Percentiles rank a stretch among this genome's conserved stretches.
Conservation (phyloP, 116 monocot species). For the Phalaenopsis hybrid region DNA sequence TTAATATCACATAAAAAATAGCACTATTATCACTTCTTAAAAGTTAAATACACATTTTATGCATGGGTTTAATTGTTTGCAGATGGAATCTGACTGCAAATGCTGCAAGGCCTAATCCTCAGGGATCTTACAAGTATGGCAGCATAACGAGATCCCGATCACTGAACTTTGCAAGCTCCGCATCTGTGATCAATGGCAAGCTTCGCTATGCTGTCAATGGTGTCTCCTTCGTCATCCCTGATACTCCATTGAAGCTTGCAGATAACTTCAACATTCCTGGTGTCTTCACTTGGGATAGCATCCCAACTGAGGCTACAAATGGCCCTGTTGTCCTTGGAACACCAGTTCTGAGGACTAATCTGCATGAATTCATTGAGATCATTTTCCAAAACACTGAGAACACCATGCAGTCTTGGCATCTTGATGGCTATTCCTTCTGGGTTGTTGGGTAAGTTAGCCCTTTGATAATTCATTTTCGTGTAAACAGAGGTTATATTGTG, state of each 20-base stretch:
- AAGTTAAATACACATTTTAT: too few relatives aligned
- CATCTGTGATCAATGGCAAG: slow-evolving; percentile 41
- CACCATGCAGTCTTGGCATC: slow-evolving; percentile 75
- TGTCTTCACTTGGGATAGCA: slow-evolving; percentile 54
- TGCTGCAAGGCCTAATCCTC: slow-evolving; percentile 89
- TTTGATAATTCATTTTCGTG: background rate
- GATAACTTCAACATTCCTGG: slow-evolving; percentile 69
- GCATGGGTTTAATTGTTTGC: background rate
- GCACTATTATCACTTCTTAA: too few relatives aligned
- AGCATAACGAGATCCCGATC: slow-evolving; percentile 36
- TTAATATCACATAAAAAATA: too few relatives aligned
- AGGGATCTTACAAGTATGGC: slow-evolving; percentile 87
- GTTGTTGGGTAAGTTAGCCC: slow-evolving; percentile 65
- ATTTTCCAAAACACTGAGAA: slow-evolving; percentile 79
- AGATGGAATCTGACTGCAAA: slow-evolving; percentile 84
- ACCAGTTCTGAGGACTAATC: slow-evolving; percentile 46
- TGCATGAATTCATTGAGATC: slow-evolving; percentile 79
- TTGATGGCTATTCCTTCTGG: slow-evolving; percentile 89
- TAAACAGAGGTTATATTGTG: background rate
- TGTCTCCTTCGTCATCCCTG: slow-evolving; percentile 61
- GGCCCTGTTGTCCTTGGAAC: slow-evolving; percentile 34
- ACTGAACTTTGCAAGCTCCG: slow-evolving; percentile 40
- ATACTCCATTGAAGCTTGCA: slow-evolving; percentile 85
- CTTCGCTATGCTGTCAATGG: slow-evolving; percentile 73
- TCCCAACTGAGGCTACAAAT: slow-evolving; percentile 20